These are phyloP conservation scores for Leptographium procerum DNA, from an alignment of 2,329 filamentous ascomycete species.

Conservation along the genomic window DNA sequence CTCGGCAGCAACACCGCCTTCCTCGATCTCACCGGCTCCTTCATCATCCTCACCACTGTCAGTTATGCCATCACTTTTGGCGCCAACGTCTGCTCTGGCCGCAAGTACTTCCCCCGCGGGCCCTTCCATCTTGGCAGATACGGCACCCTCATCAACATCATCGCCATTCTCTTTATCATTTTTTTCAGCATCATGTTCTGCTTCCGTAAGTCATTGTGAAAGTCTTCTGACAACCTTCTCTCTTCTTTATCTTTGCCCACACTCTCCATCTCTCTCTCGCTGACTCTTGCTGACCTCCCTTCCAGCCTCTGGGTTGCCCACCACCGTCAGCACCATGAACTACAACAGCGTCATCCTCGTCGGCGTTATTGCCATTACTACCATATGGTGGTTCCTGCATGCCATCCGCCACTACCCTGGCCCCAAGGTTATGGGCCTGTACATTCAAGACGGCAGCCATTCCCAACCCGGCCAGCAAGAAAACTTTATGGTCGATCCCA, in stretches of 20 bases:
- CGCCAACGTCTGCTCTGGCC: slow-evolving; percentile 40
- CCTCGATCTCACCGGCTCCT: slow-evolving; percentile 44
- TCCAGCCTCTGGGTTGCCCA: slow-evolving; percentile 29
- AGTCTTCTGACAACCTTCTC: no score
- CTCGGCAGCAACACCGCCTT: slow-evolving; percentile 43
- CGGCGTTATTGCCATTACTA: slow-evolving; percentile 33
- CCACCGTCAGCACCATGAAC: slow-evolving; percentile 32
- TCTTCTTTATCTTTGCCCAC: neutral
- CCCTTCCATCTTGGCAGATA: slow-evolving; percentile 41
- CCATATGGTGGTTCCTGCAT: slow-evolving; percentile 38
- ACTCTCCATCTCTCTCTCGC: neutral
- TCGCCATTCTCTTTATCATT: slow-evolving; percentile 39
- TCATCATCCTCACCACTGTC: slow-evolving; percentile 43
- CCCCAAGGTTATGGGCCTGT: slow-evolving; percentile 35
- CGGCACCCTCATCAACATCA: slow-evolving; percentile 37
- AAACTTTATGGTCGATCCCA: neutral
- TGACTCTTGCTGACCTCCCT: neutral
- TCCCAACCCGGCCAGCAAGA: no score
- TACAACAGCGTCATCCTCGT: slow-evolving; percentile 44
- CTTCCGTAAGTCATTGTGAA: slow-evolving; percentile 46
- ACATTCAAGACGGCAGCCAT: slow-evolving; percentile 21
- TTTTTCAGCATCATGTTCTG: slow-evolving; percentile 49
- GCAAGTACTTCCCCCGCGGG: slow-evolving; percentile 38
- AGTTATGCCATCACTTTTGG: slow-evolving; percentile 38
- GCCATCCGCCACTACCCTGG: slow-evolving; percentile 36